These are phyloP conservation scores for Fraxinus dipetala DNA, from an alignment of 305 asterid genomes.

Conservation along the genomic window DNA sequence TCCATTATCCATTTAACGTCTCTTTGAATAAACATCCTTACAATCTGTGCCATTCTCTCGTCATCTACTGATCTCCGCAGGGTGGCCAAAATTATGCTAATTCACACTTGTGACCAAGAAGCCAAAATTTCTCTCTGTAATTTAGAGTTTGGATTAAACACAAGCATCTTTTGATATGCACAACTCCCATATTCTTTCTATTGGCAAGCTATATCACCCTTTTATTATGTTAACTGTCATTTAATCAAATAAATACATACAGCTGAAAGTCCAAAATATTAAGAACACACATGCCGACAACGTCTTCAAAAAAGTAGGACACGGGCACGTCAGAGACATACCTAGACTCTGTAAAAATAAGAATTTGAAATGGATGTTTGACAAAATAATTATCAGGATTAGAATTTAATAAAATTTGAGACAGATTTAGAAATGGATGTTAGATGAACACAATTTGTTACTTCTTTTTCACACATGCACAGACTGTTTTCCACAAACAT, in stretches of 20 bases:
- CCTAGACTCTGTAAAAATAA: background rate
- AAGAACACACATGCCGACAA: background rate
- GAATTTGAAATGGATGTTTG: background rate
- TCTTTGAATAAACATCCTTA: background rate
- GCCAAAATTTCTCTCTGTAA: background rate
- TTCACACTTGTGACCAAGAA: background rate
- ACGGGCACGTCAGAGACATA: background rate
- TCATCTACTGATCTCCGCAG: background rate
- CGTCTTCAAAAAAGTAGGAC: background rate
- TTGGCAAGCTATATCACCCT: background rate
- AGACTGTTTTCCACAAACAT: background rate
- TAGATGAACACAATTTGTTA: background rate
- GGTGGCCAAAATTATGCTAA: constrained; percentile 11
- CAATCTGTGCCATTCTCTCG: background rate
- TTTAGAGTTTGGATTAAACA: constrained; percentile 11
- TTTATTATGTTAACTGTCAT: background rate
- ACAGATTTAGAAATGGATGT: background rate
- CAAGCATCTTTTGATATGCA: background rate
- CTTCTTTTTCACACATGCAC: background rate
- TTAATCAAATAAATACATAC: background rate
- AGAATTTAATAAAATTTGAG: background rate
- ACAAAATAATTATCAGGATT: background rate
- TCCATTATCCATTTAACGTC: background rate
- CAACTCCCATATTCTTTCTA: background rate
- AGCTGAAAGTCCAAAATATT: background rate